These are phyloP conservation scores for Chlorella sorokiniana DNA, from an alignment of 139 green algal genomes.

Conservation along the genomic window DNA sequence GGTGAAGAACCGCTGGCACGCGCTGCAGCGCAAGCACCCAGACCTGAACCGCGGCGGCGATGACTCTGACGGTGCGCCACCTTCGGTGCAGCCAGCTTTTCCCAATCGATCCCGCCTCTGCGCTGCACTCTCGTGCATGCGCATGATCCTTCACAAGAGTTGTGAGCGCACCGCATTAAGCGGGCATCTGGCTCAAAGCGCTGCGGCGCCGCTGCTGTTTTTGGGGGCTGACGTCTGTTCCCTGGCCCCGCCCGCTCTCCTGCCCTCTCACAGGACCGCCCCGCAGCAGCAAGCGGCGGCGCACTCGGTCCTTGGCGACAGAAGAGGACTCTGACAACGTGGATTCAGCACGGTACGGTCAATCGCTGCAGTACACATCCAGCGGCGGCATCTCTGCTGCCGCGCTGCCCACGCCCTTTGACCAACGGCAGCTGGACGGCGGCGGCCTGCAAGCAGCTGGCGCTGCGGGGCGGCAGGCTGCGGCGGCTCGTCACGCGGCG, in stretches of 20 bases:
- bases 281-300: slow-evolving; percentile 11
- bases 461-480: neutral
- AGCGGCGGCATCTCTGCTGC: slow-evolving; percentile 11
- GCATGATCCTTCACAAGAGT: neutral
- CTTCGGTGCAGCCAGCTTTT: neutral
- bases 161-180: too few species aligned
- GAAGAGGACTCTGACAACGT: neutral
- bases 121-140: neutral
- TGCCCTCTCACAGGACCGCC: neutral
- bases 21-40: slow-evolving; percentile 30
- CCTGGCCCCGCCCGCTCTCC: neutral
- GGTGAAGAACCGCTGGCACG: slow-evolving; percentile 57
- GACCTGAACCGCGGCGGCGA: neutral
- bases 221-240: neutral
- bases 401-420: slow-evolving; percentile 32
- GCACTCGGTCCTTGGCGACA: neutral
- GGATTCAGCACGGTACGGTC: neutral
- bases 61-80: neutral
- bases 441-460: neutral
- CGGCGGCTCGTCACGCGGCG: neutral
- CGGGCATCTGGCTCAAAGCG: too few species aligned
- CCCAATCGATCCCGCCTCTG: neutral
- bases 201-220: neutral
- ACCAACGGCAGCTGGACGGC: slow-evolving; percentile 1
- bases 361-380: neutral